Conservation (phyloP, 305 asterid genomes). For the Rubia occidens region DNA sequence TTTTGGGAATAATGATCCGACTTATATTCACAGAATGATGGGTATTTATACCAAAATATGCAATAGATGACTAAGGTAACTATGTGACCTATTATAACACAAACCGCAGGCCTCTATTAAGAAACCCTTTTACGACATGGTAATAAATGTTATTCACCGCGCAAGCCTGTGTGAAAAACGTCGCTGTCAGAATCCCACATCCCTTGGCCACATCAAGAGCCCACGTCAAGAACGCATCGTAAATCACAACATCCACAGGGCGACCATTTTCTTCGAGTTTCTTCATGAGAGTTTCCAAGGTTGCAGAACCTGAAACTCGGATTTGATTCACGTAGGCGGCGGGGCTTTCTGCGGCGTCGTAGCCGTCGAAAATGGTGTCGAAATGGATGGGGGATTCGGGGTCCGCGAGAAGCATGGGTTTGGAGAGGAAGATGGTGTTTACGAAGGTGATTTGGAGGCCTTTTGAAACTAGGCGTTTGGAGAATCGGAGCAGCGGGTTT, state of each 20-base stretch:
- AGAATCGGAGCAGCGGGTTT: constrained; percentile 58
- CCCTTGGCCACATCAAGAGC: constrained; percentile 2
- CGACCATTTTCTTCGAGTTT: not conserved
- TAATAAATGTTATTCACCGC: not conserved
- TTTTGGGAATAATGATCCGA: no score
- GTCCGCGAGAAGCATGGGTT: constrained; percentile 14
- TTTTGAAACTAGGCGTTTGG: constrained; percentile 44
- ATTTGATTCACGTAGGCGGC: not conserved
- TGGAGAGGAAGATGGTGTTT: constrained; percentile 24
- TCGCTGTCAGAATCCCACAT: not conserved
- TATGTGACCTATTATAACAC: no score
- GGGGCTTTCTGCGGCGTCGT: not conserved
- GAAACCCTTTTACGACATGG: not conserved
- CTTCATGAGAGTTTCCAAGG: not conserved
- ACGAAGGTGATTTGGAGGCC: constrained; percentile 31
- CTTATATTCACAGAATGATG: no score
- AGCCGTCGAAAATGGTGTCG: constrained; percentile 3
- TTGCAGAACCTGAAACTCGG: not conserved
- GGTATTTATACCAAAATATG: no score
- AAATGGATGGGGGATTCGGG: constrained; percentile 11
- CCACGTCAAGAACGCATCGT: not conserved
- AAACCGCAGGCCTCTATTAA: no score
- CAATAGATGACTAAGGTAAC: no score
- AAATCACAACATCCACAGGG: not conserved
- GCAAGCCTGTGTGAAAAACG: not conserved